Conservation (phyloP, 176 grass and related monocot species). For the bread wheat (Triticum aestivum) region DNA sequence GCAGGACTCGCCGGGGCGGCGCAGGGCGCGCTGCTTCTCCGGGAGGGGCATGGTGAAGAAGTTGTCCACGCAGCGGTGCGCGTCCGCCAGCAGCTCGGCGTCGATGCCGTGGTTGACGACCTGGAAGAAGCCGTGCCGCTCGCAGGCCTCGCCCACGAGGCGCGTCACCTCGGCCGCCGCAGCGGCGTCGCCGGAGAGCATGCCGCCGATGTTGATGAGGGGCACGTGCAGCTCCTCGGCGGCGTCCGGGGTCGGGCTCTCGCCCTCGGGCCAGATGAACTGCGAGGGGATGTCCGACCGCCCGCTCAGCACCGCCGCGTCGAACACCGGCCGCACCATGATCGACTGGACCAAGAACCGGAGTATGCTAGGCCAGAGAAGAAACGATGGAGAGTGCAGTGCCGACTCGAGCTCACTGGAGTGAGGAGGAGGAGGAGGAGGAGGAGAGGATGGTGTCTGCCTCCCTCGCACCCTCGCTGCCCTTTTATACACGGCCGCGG, state of each 20-base stretch:
- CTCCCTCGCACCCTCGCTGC: neutral
- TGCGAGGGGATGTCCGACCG: conserved; percentile 57
- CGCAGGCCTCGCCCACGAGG: conserved; percentile 52
- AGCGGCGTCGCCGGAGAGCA: conserved; percentile 25
- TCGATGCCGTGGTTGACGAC: conserved; percentile 87
- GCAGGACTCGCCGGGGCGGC: conserved; percentile 59
- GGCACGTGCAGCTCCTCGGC: conserved; percentile 63
- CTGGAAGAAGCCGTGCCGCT: conserved; percentile 87
- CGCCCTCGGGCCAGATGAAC: conserved; percentile 79
- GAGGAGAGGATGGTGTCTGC: neutral
- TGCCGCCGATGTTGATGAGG: conserved; percentile 68
- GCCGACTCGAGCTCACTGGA: no score
- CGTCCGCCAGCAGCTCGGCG: conserved; percentile 43
- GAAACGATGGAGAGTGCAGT: neutral
- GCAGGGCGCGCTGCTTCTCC: conserved; percentile 82
- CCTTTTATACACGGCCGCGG: neutral
- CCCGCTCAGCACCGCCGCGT: conserved; percentile 52
- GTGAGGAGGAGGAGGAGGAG: no score
- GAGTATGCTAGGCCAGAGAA: neutral
- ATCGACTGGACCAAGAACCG: neutral
- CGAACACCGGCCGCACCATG: conserved; percentile 56
- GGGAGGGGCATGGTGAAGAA: conserved; percentile 81
- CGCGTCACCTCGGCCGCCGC: conserved; percentile 28
- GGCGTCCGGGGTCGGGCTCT: conserved; percentile 57
- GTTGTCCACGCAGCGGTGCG: conserved; percentile 63